Evolutionary conservation across 768 basidiomycete species (phyloP).

Genomic region (Fibroporia radiculosa): DNA sequence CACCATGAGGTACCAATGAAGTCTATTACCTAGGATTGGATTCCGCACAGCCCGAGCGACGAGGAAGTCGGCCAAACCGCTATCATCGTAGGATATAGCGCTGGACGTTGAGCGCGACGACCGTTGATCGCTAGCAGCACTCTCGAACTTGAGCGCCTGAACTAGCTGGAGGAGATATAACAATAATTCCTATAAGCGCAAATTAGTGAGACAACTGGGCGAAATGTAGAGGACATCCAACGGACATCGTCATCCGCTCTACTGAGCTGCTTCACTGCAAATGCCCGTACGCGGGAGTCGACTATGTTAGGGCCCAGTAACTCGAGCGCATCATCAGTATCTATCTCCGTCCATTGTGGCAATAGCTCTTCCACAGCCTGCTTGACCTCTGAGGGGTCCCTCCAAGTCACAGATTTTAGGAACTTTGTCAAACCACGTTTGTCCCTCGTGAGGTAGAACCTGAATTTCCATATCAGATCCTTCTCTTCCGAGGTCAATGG

Average conservation of each 20-base stretch:
- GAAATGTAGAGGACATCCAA: constrained; percentile 3
- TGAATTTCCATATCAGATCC: constrained; percentile 96
- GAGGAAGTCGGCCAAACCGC: constrained; percentile 88
- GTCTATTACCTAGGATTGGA: constrained; percentile 76
- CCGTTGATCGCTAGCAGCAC: constrained; percentile 65
- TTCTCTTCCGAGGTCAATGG: constrained; percentile 86
- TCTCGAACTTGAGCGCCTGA: constrained; percentile 96
- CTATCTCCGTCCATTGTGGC: constrained; percentile 95
- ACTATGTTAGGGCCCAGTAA: constrained; percentile 85
- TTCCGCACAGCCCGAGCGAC: constrained; percentile 81
- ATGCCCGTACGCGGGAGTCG: constrained; percentile 87
- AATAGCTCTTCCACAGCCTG: constrained; percentile 95
- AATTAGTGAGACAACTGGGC: background rate
- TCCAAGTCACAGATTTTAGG: constrained; percentile 95
- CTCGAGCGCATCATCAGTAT: constrained; percentile 94
- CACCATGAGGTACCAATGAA: constrained; percentile 98
- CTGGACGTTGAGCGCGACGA: constrained; percentile 65
- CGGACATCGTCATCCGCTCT: constrained; percentile 91
- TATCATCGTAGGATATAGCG: constrained; percentile 83
- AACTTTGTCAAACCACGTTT: constrained; percentile 96
- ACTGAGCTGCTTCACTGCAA: constrained; percentile 86
- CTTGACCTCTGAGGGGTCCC: constrained; percentile 92
- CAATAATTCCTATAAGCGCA: constrained; percentile 63
- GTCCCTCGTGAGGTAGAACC: constrained; percentile 92
- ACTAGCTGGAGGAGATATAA: constrained; percentile 93